Evolutionary conservation across 2,329 filamentous ascomycete species (phyloP).

Genomic region (Peltaster fructicola): DNA sequence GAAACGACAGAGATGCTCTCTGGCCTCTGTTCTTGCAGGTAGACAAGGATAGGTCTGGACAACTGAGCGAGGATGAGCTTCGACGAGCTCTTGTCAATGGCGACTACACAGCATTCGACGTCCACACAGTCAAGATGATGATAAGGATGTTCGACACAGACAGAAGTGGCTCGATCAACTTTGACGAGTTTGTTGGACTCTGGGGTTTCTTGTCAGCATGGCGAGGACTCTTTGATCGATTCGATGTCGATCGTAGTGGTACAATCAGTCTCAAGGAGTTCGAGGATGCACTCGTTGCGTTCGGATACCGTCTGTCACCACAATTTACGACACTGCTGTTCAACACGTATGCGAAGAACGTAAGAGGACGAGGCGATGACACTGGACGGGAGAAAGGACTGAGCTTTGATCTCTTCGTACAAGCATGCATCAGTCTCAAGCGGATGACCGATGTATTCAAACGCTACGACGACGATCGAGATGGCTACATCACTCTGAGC

Average conservation of each 20-base stretch:
- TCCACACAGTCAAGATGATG: slow-evolving; percentile 94
- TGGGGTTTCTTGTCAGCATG: slow-evolving; percentile 94
- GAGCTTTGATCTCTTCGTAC: slow-evolving; percentile 83
- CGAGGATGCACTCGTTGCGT: slow-evolving; percentile 70
- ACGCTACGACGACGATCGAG: slow-evolving; percentile 91
- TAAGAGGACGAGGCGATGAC: slow-evolving; percentile 19
- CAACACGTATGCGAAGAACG: slow-evolving; percentile 54
- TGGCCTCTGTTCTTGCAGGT: slow-evolving; percentile 79
- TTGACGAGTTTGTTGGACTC: slow-evolving; percentile 87
- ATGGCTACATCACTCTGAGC: slow-evolving; percentile 55
- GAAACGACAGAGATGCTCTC: slow-evolving; percentile 51
- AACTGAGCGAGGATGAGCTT: slow-evolving; percentile 73
- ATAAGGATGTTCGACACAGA: slow-evolving; percentile 98
- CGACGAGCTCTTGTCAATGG: slow-evolving; percentile 86
- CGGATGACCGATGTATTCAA: slow-evolving; percentile 99
- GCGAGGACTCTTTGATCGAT: slow-evolving; percentile 87
- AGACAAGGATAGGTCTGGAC: slow-evolving; percentile 67
- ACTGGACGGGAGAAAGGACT: slow-evolving; percentile 22
- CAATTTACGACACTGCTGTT: slow-evolving; percentile 76
- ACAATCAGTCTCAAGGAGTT: slow-evolving; percentile 80
- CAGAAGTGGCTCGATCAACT: slow-evolving; percentile 73
- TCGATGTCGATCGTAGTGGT: slow-evolving; percentile 73
- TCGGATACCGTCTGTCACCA: slow-evolving; percentile 77
- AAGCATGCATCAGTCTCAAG: slow-evolving; percentile 91
- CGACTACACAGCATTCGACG: slow-evolving; percentile 86